phyloP scores from a whole-genome alignment of 2,329 filamentous ascomycete genomes.

The Exophiala xenobiotica region DNA sequence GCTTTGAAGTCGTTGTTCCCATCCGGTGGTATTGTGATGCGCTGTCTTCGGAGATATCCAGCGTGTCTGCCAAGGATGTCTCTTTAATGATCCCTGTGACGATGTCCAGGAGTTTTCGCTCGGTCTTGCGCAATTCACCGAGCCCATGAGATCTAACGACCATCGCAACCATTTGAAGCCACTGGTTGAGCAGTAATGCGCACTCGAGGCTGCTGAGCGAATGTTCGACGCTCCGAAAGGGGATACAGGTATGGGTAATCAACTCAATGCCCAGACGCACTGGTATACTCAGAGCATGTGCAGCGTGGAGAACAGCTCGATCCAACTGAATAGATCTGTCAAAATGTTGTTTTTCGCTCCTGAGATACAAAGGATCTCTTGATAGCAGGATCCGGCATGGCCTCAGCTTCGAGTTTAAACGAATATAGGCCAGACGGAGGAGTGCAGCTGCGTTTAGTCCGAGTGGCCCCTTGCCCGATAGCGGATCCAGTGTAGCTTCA shows the following conservation, averaged over 20 bases:
- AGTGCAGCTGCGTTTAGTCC: conserved; percentile 30
- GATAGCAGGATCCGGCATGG: conserved; percentile 18
- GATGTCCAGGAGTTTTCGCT: conserved; percentile 13
- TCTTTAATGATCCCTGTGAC: conserved; percentile 30
- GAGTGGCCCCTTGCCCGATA: conserved; percentile 28
- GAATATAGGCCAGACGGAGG: conserved; percentile 30
- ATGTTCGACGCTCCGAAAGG: conserved; percentile 33
- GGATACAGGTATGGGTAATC: conserved; percentile 27
- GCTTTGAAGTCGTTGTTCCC: conserved; percentile 20
- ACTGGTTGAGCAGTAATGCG: conserved; percentile 31
- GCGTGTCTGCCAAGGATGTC: conserved; percentile 6
- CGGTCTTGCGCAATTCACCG: conserved; percentile 2
- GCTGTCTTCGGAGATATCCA: conserved; percentile 4
- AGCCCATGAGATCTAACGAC: conserved; percentile 1
- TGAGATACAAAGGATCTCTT: conserved; percentile 4
- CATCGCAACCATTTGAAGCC: conserved; percentile 20
- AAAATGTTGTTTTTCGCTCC: not conserved
- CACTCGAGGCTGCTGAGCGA: conserved; percentile 33
- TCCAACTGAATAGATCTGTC: conserved; percentile 18
- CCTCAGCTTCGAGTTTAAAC: conserved; percentile 23
- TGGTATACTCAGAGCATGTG: conserved; percentile 31
- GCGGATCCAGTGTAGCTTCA: conserved; percentile 28
- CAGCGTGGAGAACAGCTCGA: conserved; percentile 29
- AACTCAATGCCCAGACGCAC: conserved; percentile 31
- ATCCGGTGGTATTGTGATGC: conserved; percentile 20